phyloP scores from a whole-genome alignment of 2,329 filamentous ascomycete genomes.

The Exophiala calicioides region DNA sequence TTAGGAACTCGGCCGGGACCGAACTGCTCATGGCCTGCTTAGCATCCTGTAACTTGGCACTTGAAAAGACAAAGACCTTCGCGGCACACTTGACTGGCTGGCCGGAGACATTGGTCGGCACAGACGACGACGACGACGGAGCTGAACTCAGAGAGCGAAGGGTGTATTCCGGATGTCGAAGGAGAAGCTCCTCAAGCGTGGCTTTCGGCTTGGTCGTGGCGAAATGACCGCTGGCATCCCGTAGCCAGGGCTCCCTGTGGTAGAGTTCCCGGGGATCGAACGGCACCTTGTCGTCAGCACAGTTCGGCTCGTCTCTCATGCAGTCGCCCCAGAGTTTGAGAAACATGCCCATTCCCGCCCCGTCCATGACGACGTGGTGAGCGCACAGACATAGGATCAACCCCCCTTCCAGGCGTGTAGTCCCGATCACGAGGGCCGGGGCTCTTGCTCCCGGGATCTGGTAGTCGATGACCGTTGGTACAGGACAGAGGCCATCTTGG shows the following conservation, averaged over 20 bases:
- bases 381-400: conserved; percentile 7
- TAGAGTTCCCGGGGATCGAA: conserved; percentile 4
- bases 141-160: conserved; percentile 7
- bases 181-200: conserved; percentile 10
- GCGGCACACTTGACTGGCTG: conserved; percentile 8
- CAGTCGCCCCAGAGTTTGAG: conserved; percentile 10
- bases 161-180: conserved; percentile 10
- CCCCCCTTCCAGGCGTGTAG: conserved; percentile 6
- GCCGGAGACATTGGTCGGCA: conserved; percentile 9
- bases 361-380: conserved; percentile 10
- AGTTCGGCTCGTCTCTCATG: conserved; percentile 4
- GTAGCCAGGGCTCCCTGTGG: conserved; percentile 5
- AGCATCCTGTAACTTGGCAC: conserved; percentile 11
- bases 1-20: conserved; percentile 6
- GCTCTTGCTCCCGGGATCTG: conserved; percentile 8
- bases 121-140: conserved; percentile 1
- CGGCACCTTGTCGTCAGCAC: neutral
- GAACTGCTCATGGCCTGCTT: conserved; percentile 9
- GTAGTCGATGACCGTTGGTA: conserved; percentile 10
- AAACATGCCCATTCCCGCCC: conserved; percentile 9
- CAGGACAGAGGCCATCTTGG: conserved; percentile 9
- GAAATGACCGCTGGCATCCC: conserved; percentile 5
- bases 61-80: conserved; percentile 13
- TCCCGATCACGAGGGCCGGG: conserved; percentile 2
- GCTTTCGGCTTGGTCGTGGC: conserved; percentile 3